A percentile compares a stretch with the other conserved stretches of the same genome.
Evolutionary conservation across 2,329 filamentous ascomycete genomes (phyloP).

Genomic region (Sarocladiaceae sp.): DNA sequence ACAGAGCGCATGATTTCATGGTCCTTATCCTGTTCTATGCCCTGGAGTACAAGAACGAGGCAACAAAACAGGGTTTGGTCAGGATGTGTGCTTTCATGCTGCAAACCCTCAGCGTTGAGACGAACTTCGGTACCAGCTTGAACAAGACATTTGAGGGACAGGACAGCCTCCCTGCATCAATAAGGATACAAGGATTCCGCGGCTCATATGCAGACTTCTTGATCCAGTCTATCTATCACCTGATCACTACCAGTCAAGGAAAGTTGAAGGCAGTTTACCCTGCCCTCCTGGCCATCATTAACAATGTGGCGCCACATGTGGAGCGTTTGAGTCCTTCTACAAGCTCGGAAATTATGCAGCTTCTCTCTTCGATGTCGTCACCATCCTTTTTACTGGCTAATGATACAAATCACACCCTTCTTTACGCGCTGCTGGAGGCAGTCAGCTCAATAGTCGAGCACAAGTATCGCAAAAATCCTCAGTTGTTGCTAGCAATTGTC

Average conservation of each 20-base stretch:
- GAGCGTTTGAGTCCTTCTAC: conserved; percentile 71
- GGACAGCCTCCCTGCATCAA: conserved; percentile 76
- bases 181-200: conserved; percentile 78
- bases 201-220: conserved; percentile 93
- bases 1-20: conserved; percentile 88
- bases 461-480: conserved; percentile 75
- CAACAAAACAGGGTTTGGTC: conserved; percentile 85
- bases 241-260: conserved; percentile 88
- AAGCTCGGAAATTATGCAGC: conserved; percentile 77
- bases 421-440: conserved; percentile 80
- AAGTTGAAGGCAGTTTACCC: conserved; percentile 90
- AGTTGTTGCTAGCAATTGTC: conserved; percentile 74
- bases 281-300: conserved; percentile 84
- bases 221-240: conserved; percentile 87
- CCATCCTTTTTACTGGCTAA: conserved; percentile 90
- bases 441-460: conserved; percentile 89
- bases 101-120: conserved; percentile 90
- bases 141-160: conserved; percentile 88
- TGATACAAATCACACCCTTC: conserved; percentile 79
- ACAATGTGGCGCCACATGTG: conserved; percentile 85
- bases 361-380: conserved; percentile 89
- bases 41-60: conserved; percentile 80
- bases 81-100: conserved; percentile 97
- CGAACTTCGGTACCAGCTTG: conserved; percentile 82
- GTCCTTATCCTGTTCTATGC: conserved; percentile 90